Base-by-base conservation (phyloP, 129 eudicot genomes). In the Rutidosis leptorrhynchoides region DNA sequence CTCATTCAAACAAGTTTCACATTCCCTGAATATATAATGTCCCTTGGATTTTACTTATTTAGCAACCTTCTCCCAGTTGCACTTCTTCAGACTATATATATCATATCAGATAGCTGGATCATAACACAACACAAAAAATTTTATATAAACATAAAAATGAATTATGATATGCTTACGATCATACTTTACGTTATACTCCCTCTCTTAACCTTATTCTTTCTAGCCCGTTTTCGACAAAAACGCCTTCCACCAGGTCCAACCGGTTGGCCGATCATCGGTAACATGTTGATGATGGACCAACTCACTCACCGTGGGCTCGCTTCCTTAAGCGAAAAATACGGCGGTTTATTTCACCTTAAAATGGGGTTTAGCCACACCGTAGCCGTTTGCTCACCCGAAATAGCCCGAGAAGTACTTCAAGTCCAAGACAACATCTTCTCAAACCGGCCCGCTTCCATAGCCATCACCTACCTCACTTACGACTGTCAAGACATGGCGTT, bases 401-500 rank as follows among this genome's bases (percentile, higher is more conserved):
- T 72, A 11, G 97, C 90, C 57, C 77, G 87, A 0, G 79, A 91
- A 59, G 97, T 91, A 2, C 87, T 91, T 24, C 97, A 91, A 54
- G 77, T 81, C 4, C 96, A 91, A 29, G 97, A 91, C 69, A 85
- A 79, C 83, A 79, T 87, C 22, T 87, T 83, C 65, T 69, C 97
- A 16, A 87, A 91, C 78, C 86, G 97, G 0, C 97, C 97, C 0
- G 94, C 87, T 5, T 81, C 94, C 14, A 75, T 91, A 19, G 95
- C 93, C 53, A 87, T 87, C 42, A 85, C 82, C 7, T 91, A 87
- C 72, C 80, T 91, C 1, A 91, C 97, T 0, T 91, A 91, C 68
- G 82, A 91, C 10, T 76, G 96, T 3, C 94, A 90, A 21, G 97
- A 91, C 69, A 91, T 91, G 97, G 97, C 96, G 3, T 91, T 91